Percentiles rank a stretch among this genome's conserved stretches.
Conservation (phyloP, 352 stramenopile genomes). For the Globisporangium nodosum region DNA sequence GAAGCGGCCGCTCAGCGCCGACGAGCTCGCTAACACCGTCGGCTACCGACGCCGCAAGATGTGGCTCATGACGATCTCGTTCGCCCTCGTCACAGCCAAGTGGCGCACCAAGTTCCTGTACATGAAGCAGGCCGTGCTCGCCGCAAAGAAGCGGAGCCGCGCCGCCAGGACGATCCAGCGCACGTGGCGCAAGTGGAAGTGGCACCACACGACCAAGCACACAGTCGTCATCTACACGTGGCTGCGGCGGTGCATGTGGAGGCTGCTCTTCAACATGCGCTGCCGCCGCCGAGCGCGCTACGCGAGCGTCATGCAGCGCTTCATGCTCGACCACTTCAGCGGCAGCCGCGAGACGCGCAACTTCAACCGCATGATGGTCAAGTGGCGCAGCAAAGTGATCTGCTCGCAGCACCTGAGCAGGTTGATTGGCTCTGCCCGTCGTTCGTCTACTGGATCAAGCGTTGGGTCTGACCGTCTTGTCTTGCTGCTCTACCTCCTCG, state of each 20-base stretch:
- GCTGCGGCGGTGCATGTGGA: slow-evolving; percentile 71
- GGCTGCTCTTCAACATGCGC: slow-evolving; percentile 49
- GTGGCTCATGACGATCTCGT: slow-evolving; percentile 49
- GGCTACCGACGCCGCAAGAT: slow-evolving; percentile 34
- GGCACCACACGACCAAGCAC: slow-evolving; percentile 51
- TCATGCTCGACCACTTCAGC: slow-evolving; percentile 51
- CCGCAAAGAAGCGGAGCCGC: slow-evolving; percentile 27
- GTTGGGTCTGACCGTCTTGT: background rate
- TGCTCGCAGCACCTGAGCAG: slow-evolving; percentile 46
- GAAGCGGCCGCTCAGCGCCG: slow-evolving; percentile 14
- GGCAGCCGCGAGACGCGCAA: slow-evolving; percentile 59
- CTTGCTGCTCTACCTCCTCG: background rate
- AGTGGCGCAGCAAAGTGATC: slow-evolving; percentile 72
- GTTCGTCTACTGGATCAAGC: background rate
- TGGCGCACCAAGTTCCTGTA: slow-evolving; percentile 31
- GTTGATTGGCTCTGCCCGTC: slow-evolving; percentile 4
- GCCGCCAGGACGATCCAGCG: slow-evolving; percentile 51
- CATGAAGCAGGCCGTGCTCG: slow-evolving; percentile 24
- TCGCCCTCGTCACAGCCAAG: slow-evolving; percentile 23
- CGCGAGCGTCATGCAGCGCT: slow-evolving; percentile 39
- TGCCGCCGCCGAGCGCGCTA: slow-evolving; percentile 26
- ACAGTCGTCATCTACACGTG: slow-evolving; percentile 60
- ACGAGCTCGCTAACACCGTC: slow-evolving; percentile 26
- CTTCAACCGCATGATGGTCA: slow-evolving; percentile 71
- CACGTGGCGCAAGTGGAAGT: slow-evolving; percentile 60